Conservation (phyloP, 768 basidiomycete genomes). For the Calvatia gigantea region DNA sequence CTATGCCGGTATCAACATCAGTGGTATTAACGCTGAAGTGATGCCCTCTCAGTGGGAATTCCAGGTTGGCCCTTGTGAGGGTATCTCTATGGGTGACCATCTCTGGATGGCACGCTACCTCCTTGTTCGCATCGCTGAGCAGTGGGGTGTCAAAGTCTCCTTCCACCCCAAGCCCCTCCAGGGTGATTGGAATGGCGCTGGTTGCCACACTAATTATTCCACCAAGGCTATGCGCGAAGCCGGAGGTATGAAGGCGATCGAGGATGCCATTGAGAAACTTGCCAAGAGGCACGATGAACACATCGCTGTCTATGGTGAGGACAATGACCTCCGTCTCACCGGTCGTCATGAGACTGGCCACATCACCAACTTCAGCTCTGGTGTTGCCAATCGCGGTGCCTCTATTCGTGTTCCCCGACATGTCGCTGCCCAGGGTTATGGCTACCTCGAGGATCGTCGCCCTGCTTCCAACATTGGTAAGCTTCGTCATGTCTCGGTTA, state of each 20-base stretch:
- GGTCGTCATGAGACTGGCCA: slow-evolving; percentile 98
- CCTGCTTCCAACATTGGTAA: slow-evolving; percentile 97
- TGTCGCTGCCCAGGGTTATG: slow-evolving; percentile 88
- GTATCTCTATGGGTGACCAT: slow-evolving; percentile 98
- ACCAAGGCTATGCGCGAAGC: slow-evolving; percentile 93
- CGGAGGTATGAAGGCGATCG: slow-evolving; percentile 90
- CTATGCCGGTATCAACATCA: slow-evolving; percentile 94
- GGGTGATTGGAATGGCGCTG: slow-evolving; percentile 99
- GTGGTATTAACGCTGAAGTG: slow-evolving; percentile 99
- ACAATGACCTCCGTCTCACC: slow-evolving; percentile 94
- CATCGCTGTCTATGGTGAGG: slow-evolving; percentile 96
- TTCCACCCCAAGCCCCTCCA: slow-evolving; percentile 98
- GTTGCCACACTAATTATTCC: slow-evolving; percentile 97
- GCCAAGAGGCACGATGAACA: slow-evolving; percentile 89
- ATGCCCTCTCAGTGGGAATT: slow-evolving; percentile 99
- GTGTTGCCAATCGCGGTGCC: slow-evolving; percentile 97
- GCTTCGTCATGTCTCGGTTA: slow-evolving; percentile 20
- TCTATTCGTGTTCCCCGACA: slow-evolving; percentile 95
- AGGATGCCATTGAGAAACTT: slow-evolving; percentile 92
- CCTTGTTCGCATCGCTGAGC: slow-evolving; percentile 92
- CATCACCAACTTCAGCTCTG: slow-evolving; percentile 86
- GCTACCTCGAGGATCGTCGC: slow-evolving; percentile 95
- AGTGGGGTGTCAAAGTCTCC: slow-evolving; percentile 96
- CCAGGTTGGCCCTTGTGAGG: slow-evolving; percentile 98
- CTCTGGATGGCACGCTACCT: slow-evolving; percentile 99